Percentiles rank a stretch among this genome's conserved stretches.
Conservation (phyloP, 352 stramenopile genomes). For the Thalassiosira hispida region DNA sequence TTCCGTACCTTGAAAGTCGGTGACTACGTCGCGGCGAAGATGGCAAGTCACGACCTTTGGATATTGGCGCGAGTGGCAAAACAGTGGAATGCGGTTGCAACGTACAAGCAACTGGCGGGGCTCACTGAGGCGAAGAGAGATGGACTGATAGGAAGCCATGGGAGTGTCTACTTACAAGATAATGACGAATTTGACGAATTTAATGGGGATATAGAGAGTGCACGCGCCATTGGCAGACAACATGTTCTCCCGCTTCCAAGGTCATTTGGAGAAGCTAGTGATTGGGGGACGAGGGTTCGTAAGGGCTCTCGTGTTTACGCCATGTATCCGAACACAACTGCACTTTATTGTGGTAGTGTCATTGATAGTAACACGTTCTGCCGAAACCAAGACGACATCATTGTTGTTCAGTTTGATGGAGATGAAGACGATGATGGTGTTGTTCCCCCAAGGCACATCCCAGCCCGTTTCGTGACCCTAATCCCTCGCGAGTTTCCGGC, state of each 20-base stretch:
- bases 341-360: constrained; percentile 72
- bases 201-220: constrained; percentile 28
- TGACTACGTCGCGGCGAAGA: constrained; percentile 70
- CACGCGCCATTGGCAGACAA: constrained; percentile 48
- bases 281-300: constrained; percentile 63
- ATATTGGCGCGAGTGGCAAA: constrained; percentile 74
- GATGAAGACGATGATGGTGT: constrained; percentile 44
- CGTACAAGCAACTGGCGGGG: constrained; percentile 58
- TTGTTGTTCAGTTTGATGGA: constrained; percentile 80
- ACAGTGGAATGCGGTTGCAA: constrained; percentile 50
- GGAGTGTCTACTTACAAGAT: constrained; percentile 73
- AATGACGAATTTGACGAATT: constrained; percentile 70
- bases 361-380: constrained; percentile 78
- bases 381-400: constrained; percentile 75
- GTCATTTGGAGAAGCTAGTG: constrained; percentile 59
- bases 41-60: constrained; percentile 70
- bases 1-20: constrained; percentile 57
- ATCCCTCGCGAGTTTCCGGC: constrained; percentile 68
- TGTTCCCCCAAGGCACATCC: constrained; percentile 19
- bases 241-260: constrained; percentile 71
- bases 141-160: constrained; percentile 63
- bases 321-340: constrained; percentile 78
- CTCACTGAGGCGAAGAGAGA: constrained; percentile 63
- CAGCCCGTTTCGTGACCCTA: constrained; percentile 65
- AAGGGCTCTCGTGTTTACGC: constrained; percentile 65